These are phyloP conservation scores for Perkinsus marinus DNA, from an alignment of 169 alveolate genomes.

Conservation along the genomic window DNA sequence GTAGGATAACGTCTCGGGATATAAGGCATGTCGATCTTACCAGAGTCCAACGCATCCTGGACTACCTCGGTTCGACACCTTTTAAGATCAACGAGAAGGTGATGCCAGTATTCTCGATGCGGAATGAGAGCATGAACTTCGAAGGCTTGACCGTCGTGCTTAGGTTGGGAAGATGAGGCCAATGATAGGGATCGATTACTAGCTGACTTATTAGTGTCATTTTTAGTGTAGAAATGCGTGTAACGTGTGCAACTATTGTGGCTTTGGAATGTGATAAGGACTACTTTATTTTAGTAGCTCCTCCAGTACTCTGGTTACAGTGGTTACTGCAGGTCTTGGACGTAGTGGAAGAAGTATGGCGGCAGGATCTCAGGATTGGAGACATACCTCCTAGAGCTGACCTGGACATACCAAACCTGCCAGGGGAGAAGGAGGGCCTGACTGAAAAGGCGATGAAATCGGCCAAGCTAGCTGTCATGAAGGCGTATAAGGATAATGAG, in stretches of 20 bases:
- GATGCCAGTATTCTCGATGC: too few species aligned
- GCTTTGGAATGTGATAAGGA: too few species aligned
- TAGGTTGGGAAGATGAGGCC: too few species aligned
- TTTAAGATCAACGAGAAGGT: background rate
- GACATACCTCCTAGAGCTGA: slow-evolving; percentile 20
- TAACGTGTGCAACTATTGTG: too few species aligned
- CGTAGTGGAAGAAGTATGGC: slow-evolving; percentile 23
- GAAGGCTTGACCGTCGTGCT: too few species aligned
- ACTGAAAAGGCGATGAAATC: background rate
- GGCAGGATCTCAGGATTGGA: slow-evolving; percentile 8
- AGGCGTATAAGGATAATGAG: slow-evolving; percentile 1
- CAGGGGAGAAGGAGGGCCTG: slow-evolving; percentile 11
- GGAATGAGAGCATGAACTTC: too few species aligned
- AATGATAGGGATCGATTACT: too few species aligned
- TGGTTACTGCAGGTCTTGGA: slow-evolving; percentile 3
- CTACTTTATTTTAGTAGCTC: slow-evolving; percentile 4
- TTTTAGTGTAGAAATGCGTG: too few species aligned
- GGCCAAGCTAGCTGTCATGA: background rate
- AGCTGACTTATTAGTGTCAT: too few species aligned
- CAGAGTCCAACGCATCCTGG: background rate
- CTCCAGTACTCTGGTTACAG: too few species aligned
- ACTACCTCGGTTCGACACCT: background rate
- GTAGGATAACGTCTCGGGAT: background rate
- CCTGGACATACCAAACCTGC: background rate
- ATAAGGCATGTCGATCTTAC: background rate